Percentiles rank a stretch among this genome's conserved stretches.
Evolutionary conservation across 345 rosid species (phyloP).

Genomic region (Eucalyptus caleyi): DNA sequence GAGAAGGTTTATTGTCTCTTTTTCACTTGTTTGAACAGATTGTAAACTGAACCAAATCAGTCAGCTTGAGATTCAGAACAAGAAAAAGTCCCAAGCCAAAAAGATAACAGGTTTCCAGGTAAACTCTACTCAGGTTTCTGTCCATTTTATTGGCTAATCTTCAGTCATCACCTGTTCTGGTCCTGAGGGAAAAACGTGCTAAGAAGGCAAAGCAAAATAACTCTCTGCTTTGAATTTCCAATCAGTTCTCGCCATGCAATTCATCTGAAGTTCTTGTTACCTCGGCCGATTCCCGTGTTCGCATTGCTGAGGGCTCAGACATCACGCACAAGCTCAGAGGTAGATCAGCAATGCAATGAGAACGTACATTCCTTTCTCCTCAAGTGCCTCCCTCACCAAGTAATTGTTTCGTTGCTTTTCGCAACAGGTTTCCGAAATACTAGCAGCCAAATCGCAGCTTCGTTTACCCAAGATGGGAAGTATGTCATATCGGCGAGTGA

Average conservation of each 20-base stretch:
- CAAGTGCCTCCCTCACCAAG: not conserved
- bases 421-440: constrained; percentile 64
- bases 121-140: not conserved
- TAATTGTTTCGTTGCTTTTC: not conserved
- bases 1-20: not conserved
- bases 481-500: constrained; percentile 70
- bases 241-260: constrained; percentile 64
- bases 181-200: not conserved
- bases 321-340: constrained; percentile 70
- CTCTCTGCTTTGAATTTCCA: not conserved
- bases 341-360: not conserved
- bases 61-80: constrained; percentile 39
- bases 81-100: constrained; percentile 46
- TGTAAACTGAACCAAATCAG: constrained; percentile 42
- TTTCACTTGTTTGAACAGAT: constrained; percentile 27
- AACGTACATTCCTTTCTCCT: not conserved
- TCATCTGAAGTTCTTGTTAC: constrained; percentile 78
- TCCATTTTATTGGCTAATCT: not conserved
- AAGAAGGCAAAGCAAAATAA: not conserved
- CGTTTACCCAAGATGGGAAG: constrained; percentile 62
- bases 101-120: constrained; percentile 97
- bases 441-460: constrained; percentile 83
- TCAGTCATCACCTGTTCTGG: not conserved
- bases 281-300: constrained; percentile 84
- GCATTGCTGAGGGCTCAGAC: constrained; percentile 54